Conservation (phyloP, 768 basidiomycete genomes). For the Xerocomellus amylosporus region DNA sequence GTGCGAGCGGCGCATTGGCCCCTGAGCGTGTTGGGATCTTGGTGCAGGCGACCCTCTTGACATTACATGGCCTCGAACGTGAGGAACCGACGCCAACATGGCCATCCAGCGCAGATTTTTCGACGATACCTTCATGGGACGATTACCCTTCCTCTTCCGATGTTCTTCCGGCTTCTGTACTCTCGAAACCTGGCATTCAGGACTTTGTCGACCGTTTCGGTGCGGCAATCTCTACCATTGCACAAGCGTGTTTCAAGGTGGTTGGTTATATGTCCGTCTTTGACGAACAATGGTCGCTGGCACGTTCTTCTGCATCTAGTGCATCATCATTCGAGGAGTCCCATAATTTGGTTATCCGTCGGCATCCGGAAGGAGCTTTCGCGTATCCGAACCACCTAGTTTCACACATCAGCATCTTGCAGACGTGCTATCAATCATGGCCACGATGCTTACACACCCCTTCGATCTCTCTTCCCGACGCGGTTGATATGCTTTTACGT, state of each 20-base stretch:
- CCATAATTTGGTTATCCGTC: slow-evolving; percentile 62
- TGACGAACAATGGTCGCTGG: slow-evolving; percentile 77
- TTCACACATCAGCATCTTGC: slow-evolving; percentile 68
- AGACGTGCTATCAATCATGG: slow-evolving; percentile 79
- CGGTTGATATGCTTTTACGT: slow-evolving; percentile 74
- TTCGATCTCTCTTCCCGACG: slow-evolving; percentile 50
- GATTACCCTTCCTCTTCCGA: slow-evolving; percentile 74
- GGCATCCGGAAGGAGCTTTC: slow-evolving; percentile 60
- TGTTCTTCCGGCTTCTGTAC: slow-evolving; percentile 50
- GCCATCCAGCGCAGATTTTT: slow-evolving; percentile 76
- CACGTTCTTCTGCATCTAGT: slow-evolving; percentile 39
- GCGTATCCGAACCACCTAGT: slow-evolving; percentile 62
- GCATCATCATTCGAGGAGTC: slow-evolving; percentile 65
- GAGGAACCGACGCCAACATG: slow-evolving; percentile 70
- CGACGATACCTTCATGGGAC: slow-evolving; percentile 44
- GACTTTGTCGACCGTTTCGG: slow-evolving; percentile 70
- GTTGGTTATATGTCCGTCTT: slow-evolving; percentile 79
- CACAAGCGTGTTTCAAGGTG: slow-evolving; percentile 54
- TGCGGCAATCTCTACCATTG: slow-evolving; percentile 53
- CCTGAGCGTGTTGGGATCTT: slow-evolving; percentile 75
- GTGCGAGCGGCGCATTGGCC: slow-evolving; percentile 47
- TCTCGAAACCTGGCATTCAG: slow-evolving; percentile 64
- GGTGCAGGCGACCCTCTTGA: slow-evolving; percentile 72
- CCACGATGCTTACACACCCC: slow-evolving; percentile 71
- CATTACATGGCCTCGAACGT: slow-evolving; percentile 67